Conservation (phyloP, 371 early-diverging fungal genomes). For the Cokeromyces recurvatus region DNA sequence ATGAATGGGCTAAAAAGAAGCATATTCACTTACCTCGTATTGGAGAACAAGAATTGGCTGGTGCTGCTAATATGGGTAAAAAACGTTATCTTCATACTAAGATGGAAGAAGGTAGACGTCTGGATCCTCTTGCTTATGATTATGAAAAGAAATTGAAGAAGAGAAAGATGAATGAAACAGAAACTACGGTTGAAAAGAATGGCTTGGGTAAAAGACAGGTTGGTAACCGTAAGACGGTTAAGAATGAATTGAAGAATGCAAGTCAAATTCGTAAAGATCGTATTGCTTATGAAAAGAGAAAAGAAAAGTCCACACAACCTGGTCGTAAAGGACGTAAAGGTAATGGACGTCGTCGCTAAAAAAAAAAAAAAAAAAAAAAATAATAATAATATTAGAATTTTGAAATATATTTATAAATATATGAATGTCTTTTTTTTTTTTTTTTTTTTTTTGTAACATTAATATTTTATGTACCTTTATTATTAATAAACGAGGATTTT, state of each 20-base stretch:
- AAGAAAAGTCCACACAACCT: slow-evolving; percentile 63
- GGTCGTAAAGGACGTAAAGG: background rate
- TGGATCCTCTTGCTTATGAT: slow-evolving; percentile 58
- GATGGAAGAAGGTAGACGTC: slow-evolving; percentile 51
- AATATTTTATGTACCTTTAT: too few species aligned
- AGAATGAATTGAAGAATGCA: slow-evolving; percentile 79
- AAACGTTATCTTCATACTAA: slow-evolving; percentile 64
- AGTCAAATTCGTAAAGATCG: slow-evolving; percentile 84
- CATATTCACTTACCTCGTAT: slow-evolving; percentile 72
- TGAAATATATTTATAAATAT: too few species aligned
- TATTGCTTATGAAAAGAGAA: slow-evolving; percentile 69
- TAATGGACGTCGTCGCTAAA: background rate
- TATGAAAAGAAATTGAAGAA: slow-evolving; percentile 71
- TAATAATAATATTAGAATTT: too few species aligned
- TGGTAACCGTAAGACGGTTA: slow-evolving; percentile 37
- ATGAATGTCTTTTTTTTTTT: too few species aligned
- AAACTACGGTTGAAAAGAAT: slow-evolving; percentile 13
- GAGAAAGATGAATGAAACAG: slow-evolving; percentile 34
- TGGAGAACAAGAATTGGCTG: slow-evolving; percentile 81
- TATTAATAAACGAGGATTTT: too few species aligned
- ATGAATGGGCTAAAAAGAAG: slow-evolving; percentile 88
- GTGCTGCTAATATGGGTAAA: slow-evolving; percentile 31
- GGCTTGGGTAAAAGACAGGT: slow-evolving; percentile 54
- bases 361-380: too few species aligned
- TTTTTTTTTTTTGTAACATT: too few species aligned